phyloP scores from a whole-genome alignment of 2,329 filamentous ascomycete species.

The Aspergillus tanneri region DNA sequence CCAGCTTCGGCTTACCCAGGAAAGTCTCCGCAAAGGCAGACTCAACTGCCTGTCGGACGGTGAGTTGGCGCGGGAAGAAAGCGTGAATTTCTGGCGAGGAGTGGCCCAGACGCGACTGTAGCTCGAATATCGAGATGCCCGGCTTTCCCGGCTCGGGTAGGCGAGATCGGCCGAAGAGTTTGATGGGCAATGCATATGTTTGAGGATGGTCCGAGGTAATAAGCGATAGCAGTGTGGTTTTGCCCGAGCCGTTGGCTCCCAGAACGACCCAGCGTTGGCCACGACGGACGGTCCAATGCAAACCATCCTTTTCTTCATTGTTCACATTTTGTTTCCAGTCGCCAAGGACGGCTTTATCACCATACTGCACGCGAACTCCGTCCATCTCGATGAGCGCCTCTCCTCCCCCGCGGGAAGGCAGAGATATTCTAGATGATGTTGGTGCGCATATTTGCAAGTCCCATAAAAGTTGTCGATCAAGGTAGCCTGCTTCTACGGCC shows the following conservation, averaged over 20 bases:
- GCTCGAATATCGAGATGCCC: conserved; percentile 87
- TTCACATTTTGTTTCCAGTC: conserved; percentile 67
- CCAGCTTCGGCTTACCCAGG: conserved; percentile 65
- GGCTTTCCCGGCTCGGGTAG: conserved; percentile 69
- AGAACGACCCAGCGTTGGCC: conserved; percentile 92
- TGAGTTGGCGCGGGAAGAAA: conserved; percentile 79
- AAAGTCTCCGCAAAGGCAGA: conserved; percentile 92
- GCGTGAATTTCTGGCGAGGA: conserved; percentile 92
- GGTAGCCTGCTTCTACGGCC: conserved; percentile 20
- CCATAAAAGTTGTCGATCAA: conserved; percentile 27
- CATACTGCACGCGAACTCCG: conserved; percentile 79
- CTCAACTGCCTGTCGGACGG: conserved; percentile 71
- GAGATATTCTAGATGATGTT: conserved; percentile 14
- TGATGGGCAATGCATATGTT: conserved; percentile 83
- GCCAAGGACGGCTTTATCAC: conserved; percentile 72
- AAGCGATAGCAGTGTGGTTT: conserved; percentile 89
- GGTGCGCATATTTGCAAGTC: conserved; percentile 24
- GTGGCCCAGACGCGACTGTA: conserved; percentile 86
- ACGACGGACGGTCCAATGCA: conserved; percentile 78
- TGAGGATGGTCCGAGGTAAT: conserved; percentile 96
- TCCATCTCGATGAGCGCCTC: conserved; percentile 83
- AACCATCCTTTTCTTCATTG: conserved; percentile 56
- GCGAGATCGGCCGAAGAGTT: conserved; percentile 77
- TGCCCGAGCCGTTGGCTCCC: conserved; percentile 89
- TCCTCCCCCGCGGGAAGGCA: conserved; percentile 43